A percentile compares a stretch with the other conserved stretches of the same genome.
Conservation (phyloP, 148 eudicot genomes). For the Rhododendron molle region DNA sequence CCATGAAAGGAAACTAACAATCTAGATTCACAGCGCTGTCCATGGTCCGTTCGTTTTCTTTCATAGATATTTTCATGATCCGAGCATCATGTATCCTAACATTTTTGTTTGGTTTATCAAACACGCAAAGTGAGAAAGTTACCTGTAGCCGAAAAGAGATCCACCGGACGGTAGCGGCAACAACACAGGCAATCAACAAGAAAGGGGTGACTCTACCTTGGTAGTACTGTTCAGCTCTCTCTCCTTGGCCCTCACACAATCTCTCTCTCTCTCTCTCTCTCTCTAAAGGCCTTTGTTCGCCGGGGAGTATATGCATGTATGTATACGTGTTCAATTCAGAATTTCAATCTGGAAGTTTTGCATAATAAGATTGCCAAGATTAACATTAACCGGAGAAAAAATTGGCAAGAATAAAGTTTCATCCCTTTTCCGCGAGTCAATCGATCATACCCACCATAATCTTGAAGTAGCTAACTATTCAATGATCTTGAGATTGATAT, state of each 20-base stretch:
- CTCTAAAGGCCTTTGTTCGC: background rate
- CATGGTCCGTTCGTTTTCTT: too few relatives aligned
- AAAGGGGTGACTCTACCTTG: conserved; percentile 40
- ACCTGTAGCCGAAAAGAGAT: conserved; percentile 44
- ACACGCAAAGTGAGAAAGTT: background rate
- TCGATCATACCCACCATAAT: background rate
- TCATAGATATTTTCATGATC: too few relatives aligned
- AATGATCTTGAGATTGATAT: too few relatives aligned
- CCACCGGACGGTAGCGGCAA: conserved; percentile 49
- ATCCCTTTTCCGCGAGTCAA: background rate
- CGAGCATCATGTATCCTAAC: too few relatives aligned
- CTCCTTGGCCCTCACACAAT: background rate
- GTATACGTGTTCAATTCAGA: too few relatives aligned
- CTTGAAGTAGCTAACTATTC: background rate
- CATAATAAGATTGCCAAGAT: too few relatives aligned
- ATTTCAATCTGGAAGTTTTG: too few relatives aligned
- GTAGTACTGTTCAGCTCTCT: conserved; percentile 34
- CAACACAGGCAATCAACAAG: conserved; percentile 46
- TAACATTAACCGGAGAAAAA: too few relatives aligned
- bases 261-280: too few relatives aligned
- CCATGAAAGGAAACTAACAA: too few relatives aligned
- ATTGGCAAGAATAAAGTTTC: background rate
- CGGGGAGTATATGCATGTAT: too few relatives aligned
- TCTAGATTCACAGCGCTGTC: too few relatives aligned
- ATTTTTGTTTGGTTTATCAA: background rate